phyloP scores from a whole-genome alignment of 257 asterid genomes.

The Salvia miltiorrhiza region DNA sequence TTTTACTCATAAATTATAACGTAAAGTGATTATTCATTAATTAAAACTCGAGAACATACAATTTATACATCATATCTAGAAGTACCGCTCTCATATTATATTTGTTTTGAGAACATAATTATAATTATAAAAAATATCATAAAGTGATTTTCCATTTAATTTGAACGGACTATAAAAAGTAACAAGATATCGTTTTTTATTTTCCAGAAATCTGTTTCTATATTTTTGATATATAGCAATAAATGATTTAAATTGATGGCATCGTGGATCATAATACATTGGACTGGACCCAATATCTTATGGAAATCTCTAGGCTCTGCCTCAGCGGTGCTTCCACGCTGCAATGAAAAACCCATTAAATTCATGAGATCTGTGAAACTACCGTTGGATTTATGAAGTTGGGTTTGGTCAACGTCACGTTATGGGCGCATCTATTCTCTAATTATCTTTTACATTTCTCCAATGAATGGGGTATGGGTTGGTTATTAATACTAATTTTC shows the following conservation, averaged over 20 bases:
- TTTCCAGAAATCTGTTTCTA: too few species aligned
- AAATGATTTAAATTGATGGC: background rate
- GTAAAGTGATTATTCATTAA: too few species aligned
- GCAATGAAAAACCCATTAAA: background rate
- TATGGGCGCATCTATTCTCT: conserved; percentile 14
- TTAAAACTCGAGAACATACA: too few species aligned
- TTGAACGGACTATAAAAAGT: too few species aligned
- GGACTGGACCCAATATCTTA: background rate
- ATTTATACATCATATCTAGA: too few species aligned
- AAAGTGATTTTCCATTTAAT: too few species aligned
- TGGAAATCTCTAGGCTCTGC: background rate
- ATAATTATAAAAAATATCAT: too few species aligned
- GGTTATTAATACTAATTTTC: background rate
- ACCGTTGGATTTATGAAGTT: background rate
- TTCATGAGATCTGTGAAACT: background rate
- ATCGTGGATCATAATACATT: background rate
- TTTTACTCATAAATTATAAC: too few species aligned
- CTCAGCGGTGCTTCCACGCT: background rate
- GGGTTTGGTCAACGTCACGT: conserved; percentile 1
- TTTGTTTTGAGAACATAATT: too few species aligned
- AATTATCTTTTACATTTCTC: background rate
- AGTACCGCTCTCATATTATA: too few species aligned
- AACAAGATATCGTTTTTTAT: too few species aligned
- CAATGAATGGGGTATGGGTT: conserved; percentile 10
- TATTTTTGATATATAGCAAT: background rate